Conservation (phyloP, 2,329 filamentous ascomycete species). For the Dactylellina leptospora region DNA sequence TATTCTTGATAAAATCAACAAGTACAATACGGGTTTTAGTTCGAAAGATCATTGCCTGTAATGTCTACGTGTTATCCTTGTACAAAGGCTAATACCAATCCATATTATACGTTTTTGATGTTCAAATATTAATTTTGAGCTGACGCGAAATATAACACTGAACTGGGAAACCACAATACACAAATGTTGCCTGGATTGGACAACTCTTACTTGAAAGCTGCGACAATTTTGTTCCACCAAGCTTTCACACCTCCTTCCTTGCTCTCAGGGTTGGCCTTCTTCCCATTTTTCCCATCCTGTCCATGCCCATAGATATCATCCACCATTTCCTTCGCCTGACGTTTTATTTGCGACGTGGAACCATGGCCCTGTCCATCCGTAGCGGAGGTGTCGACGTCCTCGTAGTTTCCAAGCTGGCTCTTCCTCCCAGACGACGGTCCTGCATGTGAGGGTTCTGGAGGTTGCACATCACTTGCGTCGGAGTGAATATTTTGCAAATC, state of each 20-base stretch:
- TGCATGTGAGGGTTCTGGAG: constrained; percentile 9
- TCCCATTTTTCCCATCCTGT: background rate
- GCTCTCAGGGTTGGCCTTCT: constrained; percentile 3
- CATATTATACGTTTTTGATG: no score
- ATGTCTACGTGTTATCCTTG: no score
- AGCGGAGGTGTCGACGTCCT: constrained; percentile 2
- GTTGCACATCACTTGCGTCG: constrained; percentile 13
- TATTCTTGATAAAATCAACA: no score
- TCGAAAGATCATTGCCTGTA: no score
- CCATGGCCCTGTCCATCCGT: no score
- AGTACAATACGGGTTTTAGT: no score
- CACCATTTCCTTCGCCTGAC: background rate
- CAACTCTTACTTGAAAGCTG: constrained; percentile 46
- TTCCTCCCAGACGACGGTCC: background rate
- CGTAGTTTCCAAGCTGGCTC: background rate
- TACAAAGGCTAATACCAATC: no score
- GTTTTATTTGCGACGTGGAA: background rate
- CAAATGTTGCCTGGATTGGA: no score
- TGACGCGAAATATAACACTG: no score
- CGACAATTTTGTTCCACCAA: constrained; percentile 26
- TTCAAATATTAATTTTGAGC: no score
- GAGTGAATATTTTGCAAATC: constrained; percentile 27
- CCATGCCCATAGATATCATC: background rate
- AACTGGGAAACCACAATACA: no score
- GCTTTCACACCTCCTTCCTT: constrained; percentile 25